Conservation (phyloP, 495 filamentous ascomycete species). For the Aspergillus nidulans region DNA sequence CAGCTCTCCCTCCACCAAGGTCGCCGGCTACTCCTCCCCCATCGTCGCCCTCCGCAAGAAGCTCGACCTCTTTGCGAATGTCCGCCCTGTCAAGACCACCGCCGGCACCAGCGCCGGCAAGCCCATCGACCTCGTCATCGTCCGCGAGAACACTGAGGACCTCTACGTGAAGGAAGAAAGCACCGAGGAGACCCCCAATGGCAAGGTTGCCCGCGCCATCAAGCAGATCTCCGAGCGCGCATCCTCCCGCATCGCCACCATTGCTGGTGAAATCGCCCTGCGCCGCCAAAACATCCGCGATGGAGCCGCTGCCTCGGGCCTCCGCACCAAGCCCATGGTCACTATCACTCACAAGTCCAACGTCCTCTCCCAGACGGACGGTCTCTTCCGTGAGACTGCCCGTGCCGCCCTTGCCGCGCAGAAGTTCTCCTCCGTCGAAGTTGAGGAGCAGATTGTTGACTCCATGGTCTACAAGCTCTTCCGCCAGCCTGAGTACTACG, state of each 20-base stretch:
- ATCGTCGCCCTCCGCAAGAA: constrained; percentile 96
- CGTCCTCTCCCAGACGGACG: constrained; percentile 93
- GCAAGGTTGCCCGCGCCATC: constrained; percentile 93
- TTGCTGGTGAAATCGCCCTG: constrained; percentile 91
- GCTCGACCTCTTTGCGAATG: constrained; percentile 93
- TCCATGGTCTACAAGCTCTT: constrained; percentile 99
- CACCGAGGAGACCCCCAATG: constrained; percentile 64
- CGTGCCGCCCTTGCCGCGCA: constrained; percentile 61
- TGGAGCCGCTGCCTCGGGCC: constrained; percentile 37
- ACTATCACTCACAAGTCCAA: constrained; percentile 99
- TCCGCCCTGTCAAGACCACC: constrained; percentile 91
- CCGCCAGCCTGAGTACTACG: constrained; percentile 88
- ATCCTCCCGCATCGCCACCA: constrained; percentile 76
- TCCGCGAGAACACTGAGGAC: constrained; percentile 98
- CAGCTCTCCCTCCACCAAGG: constrained; percentile 78
- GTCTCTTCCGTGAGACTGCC: constrained; percentile 83
- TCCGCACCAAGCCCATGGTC: constrained; percentile 69
- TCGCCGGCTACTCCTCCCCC: constrained; percentile 92
- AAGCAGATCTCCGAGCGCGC: constrained; percentile 91
- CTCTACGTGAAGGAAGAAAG: constrained; percentile 97
- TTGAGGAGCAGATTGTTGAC: constrained; percentile 98
- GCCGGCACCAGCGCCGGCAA: constrained; percentile 43
- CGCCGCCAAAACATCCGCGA: constrained; percentile 75
- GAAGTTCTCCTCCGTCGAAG: constrained; percentile 56
- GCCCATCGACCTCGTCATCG: constrained; percentile 93